These are phyloP conservation scores for Populus euphratica DNA, from an alignment of 345 rosid genomes.

Conservation along the genomic window DNA sequence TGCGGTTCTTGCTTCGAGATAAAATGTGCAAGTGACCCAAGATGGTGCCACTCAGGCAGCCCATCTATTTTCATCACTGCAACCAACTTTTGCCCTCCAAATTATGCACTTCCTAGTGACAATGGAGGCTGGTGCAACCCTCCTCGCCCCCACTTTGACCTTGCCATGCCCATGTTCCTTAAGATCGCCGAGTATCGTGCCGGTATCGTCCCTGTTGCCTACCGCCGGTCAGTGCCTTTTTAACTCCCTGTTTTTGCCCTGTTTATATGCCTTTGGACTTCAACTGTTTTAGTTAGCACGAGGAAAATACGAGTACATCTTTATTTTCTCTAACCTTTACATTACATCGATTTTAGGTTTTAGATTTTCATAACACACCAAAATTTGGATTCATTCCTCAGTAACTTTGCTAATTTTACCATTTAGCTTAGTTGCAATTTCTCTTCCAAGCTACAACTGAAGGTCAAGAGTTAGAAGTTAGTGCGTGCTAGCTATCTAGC, in stretches of 20 bases:
- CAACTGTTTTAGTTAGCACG: not conserved
- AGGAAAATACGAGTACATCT: not conserved
- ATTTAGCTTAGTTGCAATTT: not conserved
- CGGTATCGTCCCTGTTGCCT: slow-evolving; percentile 64
- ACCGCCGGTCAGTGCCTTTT: slow-evolving; percentile 41
- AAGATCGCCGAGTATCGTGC: slow-evolving; percentile 66
- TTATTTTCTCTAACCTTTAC: not conserved
- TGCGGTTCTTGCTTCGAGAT: slow-evolving; percentile 75
- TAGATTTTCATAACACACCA: not conserved
- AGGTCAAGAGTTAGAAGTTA: too few relatives aligned
- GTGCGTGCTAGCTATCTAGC: not conserved
- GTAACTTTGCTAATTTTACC: not conserved
- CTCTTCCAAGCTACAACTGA: too few relatives aligned
- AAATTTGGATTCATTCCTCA: not conserved
- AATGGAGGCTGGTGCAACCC: slow-evolving; percentile 88
- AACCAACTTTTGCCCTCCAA: slow-evolving; percentile 81
- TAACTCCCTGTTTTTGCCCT: not conserved
- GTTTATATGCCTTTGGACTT: not conserved
- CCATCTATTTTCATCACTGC: slow-evolving; percentile 61
- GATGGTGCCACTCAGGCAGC: slow-evolving; percentile 62
- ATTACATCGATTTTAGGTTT: not conserved
- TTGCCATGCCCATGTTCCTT: slow-evolving; percentile 73
- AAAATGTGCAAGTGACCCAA: slow-evolving; percentile 49
- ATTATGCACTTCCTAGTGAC: slow-evolving; percentile 52
- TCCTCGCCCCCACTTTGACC: slow-evolving; percentile 66